Evolutionary conservation across 768 basidiomycete genomes (phyloP), one percentile per base, ranked within the genome.

Genomic region (Leccinum obscurum): DNA sequence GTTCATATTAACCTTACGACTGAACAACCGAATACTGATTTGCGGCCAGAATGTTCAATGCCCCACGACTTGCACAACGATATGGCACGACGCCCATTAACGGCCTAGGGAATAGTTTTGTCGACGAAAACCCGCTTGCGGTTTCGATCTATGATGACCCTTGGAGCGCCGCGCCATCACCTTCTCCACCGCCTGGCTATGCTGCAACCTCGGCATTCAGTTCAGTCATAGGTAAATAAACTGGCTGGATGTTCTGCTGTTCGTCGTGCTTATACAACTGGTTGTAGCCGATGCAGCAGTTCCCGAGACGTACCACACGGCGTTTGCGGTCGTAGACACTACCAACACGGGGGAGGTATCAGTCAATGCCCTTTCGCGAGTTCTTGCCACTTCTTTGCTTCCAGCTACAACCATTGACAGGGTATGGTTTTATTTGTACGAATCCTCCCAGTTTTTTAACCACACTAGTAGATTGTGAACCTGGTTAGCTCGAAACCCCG

Each of bases 381-480:
- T 95, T 34, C 77, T 97, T 30, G 78, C 82, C 32, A 91, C 92
- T 1, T 91, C 93, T 1, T 80, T 80, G 30, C 79, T 97, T 26
- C 88, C 93, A 20, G 92, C 95, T 39, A 81, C 87, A 20, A 92
- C 87, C 13, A 83, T 95, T 60, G 94, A 97, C 70, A 86, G 80
- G 78, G 94, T 95, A 66, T 57, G 4, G 14, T 37, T 61, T 41
- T 52, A 3, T 15, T 28, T 49, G 6, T 49, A 48, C 17, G 30
- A 26, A 39, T 30, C 8, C 13, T 53, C 28, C 5, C 32, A 28
- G 48, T 49, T 20, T 6, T 24, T 54, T 66, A 52, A 69, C 49
- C 54, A 50, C 61, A 49, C 20, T 49, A 30, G 50, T 56, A 95
- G 93, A 95, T 98, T 66, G 89, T 97, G 58, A 93, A 90, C 73